These are phyloP conservation scores for Thielaviopsis punctulata DNA, from an alignment of 2,329 filamentous ascomycete genomes.

Conservation along the genomic window DNA sequence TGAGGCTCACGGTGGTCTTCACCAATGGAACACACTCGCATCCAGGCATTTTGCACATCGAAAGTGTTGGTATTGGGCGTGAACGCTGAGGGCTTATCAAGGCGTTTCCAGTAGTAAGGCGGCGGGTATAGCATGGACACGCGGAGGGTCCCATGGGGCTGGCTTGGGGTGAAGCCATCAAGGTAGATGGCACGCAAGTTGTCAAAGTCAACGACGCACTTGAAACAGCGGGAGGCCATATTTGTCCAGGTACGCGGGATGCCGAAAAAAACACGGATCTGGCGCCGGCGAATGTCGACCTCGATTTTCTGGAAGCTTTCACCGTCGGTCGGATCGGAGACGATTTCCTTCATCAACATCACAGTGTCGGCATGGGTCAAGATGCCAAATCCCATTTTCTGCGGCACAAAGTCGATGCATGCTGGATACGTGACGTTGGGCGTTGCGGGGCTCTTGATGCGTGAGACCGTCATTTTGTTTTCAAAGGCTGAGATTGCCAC, in stretches of 20 bases:
- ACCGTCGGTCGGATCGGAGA: constrained; percentile 1
- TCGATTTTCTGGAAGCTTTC: constrained; percentile 3
- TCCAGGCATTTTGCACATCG: constrained; percentile 32
- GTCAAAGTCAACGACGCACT: constrained; percentile 27
- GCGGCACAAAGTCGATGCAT: not conserved
- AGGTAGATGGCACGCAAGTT: constrained; percentile 29
- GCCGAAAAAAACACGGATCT: constrained; percentile 7
- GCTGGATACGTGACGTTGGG: constrained; percentile 3
- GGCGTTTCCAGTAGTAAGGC: constrained; percentile 26
- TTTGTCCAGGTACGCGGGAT: not conserved
- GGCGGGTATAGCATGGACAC: constrained; percentile 28
- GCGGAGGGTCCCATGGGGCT: constrained; percentile 21
- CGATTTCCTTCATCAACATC: constrained; percentile 7
- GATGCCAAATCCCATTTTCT: constrained; percentile 1
- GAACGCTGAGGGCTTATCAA: constrained; percentile 12
- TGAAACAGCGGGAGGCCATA: constrained; percentile 18
- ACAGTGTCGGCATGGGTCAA: not conserved
- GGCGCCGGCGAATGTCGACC: constrained; percentile 6
- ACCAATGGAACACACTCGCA: constrained; percentile 28
- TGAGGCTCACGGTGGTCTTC: constrained; percentile 8
- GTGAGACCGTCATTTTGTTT: constrained; percentile 1
- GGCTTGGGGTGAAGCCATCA: constrained; percentile 1
- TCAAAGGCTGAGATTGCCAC: not conserved
- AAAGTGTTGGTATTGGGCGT: constrained; percentile 9
- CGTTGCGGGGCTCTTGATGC: constrained; percentile 1